These are phyloP conservation scores for Conticribra guillardii DNA, from an alignment of 108 stramenopile species.

Conservation along the genomic window DNA sequence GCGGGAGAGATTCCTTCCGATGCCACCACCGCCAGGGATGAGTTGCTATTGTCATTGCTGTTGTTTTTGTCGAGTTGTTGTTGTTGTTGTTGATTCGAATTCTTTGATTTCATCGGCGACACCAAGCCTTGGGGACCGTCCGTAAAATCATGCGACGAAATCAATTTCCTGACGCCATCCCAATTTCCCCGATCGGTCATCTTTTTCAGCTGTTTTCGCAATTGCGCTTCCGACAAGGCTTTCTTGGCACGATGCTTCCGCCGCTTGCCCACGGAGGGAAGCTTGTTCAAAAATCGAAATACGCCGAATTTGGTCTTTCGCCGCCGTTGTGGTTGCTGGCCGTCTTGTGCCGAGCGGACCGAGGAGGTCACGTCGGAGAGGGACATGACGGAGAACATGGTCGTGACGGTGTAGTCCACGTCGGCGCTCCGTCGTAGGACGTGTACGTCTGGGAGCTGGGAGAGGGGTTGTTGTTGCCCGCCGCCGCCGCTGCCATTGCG, in stretches of 20 bases:
- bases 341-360: neutral
- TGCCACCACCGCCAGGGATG: neutral
- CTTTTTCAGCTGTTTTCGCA: constrained; percentile 31
- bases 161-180: constrained; percentile 26
- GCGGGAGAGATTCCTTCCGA: neutral
- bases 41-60: neutral
- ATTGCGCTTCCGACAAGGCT: constrained; percentile 21
- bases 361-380: constrained; percentile 7
- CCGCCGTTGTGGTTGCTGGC: neutral
- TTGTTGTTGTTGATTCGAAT: neutral
- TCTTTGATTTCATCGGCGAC: neutral
- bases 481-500: neutral
- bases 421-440: constrained; percentile 10
- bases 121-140: constrained; percentile 19
- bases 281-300: neutral
- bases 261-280: neutral
- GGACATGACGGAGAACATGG: constrained; percentile 23
- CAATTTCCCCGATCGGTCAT: constrained; percentile 26
- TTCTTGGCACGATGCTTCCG: neutral
- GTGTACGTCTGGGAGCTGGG: constrained; percentile 4
- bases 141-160: constrained; percentile 30
- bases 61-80: neutral
- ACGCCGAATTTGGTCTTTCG: neutral
- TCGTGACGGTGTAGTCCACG: constrained; percentile 1
- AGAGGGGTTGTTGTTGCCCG: neutral